Evolutionary conservation across 306 rosid genomes (phyloP).

Genomic region (Cucurbita ficifolia): DNA sequence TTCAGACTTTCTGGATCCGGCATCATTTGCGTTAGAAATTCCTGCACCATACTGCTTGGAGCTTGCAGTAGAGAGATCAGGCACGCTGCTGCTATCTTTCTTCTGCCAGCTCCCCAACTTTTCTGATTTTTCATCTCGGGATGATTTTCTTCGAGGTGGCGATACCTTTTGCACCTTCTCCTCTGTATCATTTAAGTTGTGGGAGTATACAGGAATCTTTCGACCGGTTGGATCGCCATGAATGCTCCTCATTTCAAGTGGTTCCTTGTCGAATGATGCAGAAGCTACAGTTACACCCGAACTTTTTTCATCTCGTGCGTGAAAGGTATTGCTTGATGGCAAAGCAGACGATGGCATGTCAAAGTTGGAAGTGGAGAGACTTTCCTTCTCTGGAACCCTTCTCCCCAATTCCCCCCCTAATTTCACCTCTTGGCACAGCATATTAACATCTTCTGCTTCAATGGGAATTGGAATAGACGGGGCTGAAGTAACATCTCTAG

Average conservation of each 20-base stretch:
- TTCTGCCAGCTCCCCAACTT: conserved; percentile 44
- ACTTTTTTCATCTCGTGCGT: conserved; percentile 48
- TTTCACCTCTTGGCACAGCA: conserved; percentile 54
- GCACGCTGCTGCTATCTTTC: conserved; percentile 34
- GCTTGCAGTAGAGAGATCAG: conserved; percentile 44
- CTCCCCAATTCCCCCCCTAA: conserved; percentile 39
- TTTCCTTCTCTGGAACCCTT: conserved; percentile 54
- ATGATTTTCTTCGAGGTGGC: conserved; percentile 66
- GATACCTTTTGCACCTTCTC: conserved; percentile 75
- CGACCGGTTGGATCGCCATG: conserved; percentile 36
- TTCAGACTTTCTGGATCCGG: conserved; percentile 38
- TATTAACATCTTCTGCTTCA: conserved; percentile 37
- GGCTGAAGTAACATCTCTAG: conserved; percentile 48
- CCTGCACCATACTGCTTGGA: conserved; percentile 38
- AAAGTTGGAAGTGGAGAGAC: conserved; percentile 34
- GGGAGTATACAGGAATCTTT: conserved; percentile 40
- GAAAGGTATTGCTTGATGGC: conserved; percentile 27
- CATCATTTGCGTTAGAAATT: conserved; percentile 24
- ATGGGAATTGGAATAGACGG: conserved; percentile 35
- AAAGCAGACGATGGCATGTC: conserved; percentile 38
- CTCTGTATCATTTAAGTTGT: conserved; percentile 34
- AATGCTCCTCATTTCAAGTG: conserved; percentile 43
- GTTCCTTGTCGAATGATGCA: conserved; percentile 37
- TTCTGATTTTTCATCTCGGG: conserved; percentile 67
- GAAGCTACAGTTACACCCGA: conserved; percentile 21